Evolutionary conservation across 2,329 filamentous ascomycete species (phyloP).

Genomic region (Pseudogymnoascus sp.): DNA sequence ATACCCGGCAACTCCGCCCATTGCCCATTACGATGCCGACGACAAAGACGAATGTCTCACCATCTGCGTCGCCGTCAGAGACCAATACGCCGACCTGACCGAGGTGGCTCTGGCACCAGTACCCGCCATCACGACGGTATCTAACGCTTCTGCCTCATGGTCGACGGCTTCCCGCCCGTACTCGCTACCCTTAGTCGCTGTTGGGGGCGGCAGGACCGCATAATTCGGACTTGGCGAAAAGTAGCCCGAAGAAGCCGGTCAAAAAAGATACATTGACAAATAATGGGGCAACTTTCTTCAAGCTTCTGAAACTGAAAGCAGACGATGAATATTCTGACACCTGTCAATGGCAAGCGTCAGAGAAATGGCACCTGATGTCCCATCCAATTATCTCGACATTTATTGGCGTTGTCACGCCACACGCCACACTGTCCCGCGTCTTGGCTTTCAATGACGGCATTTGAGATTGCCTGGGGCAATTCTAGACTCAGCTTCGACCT

Average conservation of each 20-base stretch:
- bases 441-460: too few relatives aligned
- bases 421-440: too few relatives aligned
- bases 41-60: not conserved
- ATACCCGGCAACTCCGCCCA: not conserved
- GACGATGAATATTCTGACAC: not conserved
- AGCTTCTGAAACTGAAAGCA: conserved; percentile 83
- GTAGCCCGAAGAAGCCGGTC: conserved; percentile 93
- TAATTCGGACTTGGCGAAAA: conserved; percentile 61
- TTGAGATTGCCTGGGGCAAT: too few relatives aligned
- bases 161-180: not conserved
- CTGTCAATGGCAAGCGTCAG: too few relatives aligned
- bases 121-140: not conserved
- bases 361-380: too few relatives aligned
- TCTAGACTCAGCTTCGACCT: too few relatives aligned
- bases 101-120: not conserved
- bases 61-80: not conserved
- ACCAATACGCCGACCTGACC: not conserved
- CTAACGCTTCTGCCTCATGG: not conserved
- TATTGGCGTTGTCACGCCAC: too few relatives aligned
- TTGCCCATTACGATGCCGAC: not conserved
- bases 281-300: conserved; percentile 90
- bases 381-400: too few relatives aligned
- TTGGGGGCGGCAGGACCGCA: not conserved
- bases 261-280: conserved; percentile 90
- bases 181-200: not conserved